Evolutionary conservation across 2,329 filamentous ascomycete genomes (phyloP), one percentile per base, ranked within the genome.

Genomic region (Lecanicillium sp.): DNA sequence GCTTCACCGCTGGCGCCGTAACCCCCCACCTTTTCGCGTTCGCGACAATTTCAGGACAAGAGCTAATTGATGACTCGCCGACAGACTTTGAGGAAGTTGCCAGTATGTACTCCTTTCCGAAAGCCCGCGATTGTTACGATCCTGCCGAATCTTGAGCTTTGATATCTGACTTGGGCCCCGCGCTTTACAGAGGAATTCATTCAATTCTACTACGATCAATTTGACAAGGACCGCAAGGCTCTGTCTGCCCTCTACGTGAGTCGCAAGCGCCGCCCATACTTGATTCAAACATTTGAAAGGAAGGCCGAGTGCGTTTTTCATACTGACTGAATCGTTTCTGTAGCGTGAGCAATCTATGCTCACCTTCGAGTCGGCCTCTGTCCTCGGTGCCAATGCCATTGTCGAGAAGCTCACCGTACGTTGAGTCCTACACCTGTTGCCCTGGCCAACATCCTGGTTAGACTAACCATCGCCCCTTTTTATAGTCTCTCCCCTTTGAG

Each of bases 301-400:
- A n/a, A n/a, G n/a, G n/a, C n/a, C n/a, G n/a, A n/a, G n/a, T n/a
- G n/a, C n/a, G n/a, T n/a, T n/a, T n/a, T n/a, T n/a, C n/a, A 18
- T 27, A 27, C 34, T 36, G 35, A 41, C 46, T 47, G 45, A 42
- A 32, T 33, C 20, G 25, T 9, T n/a, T n/a, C n/a, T 41, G 55
- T 51, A 95, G 87, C 79, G 84, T 55, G 75, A 83, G 4, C 63
- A 81, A 44, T 96, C 92, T 35, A 94, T 95, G 84, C 73, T 96
- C 64, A 95, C 90, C 36, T 96, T 95, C 56, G 87, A 96, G 74
- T 80, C 73, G 33, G 52, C 68, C 32, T 78, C 82, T 12, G 63
- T 76, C 43, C 70, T 78, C 54, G 89, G 90, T 46, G 65, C 67
- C 27, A 56, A 51, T 17, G 58, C 59, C 22, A 95, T 98, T 52